Percentiles rank a stretch among this genome's conserved stretches.
Conservation (phyloP, 345 rosid species). For the Brassica nigra region DNA sequence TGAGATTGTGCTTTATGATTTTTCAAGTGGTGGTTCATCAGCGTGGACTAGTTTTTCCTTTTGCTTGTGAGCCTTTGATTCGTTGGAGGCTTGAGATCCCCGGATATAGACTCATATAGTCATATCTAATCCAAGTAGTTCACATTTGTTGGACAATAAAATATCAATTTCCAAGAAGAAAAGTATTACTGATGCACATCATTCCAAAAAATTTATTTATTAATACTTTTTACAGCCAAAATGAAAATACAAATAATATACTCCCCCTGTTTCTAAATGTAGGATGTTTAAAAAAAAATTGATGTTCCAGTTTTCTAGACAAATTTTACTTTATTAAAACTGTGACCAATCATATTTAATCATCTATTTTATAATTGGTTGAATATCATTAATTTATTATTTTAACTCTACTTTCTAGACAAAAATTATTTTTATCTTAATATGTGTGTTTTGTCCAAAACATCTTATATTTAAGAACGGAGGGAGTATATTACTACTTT, state of each 20-base stretch:
- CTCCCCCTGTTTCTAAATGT: too few species aligned
- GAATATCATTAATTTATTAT: too few species aligned
- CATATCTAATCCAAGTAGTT: slow-evolving; percentile 24
- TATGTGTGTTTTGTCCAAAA: too few species aligned
- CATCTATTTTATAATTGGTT: too few species aligned
- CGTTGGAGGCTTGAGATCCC: not conserved
- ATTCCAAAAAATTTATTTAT: not conserved
- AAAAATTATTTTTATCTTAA: too few species aligned
- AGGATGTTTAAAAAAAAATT: too few species aligned
- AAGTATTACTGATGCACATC: not conserved
- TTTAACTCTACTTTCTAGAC: too few species aligned
- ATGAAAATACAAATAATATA: not conserved
- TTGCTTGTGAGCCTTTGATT: slow-evolving; percentile 24
- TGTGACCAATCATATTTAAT: too few species aligned
- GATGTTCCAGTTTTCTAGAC: too few species aligned
- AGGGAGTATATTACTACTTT: not conserved
- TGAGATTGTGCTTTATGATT: slow-evolving; percentile 25
- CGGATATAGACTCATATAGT: not conserved
- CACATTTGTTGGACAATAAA: slow-evolving; percentile 29
- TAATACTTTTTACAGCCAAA: not conserved
- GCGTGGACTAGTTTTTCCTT: slow-evolving; percentile 29
- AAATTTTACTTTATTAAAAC: too few species aligned
- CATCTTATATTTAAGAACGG: too few species aligned
- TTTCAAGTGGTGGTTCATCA: slow-evolving; percentile 43
- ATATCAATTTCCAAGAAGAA: not conserved